These are phyloP conservation scores for Trichomonas vaginalis DNA, from an alignment of 208 protist genomes.

Conservation along the genomic window DNA sequence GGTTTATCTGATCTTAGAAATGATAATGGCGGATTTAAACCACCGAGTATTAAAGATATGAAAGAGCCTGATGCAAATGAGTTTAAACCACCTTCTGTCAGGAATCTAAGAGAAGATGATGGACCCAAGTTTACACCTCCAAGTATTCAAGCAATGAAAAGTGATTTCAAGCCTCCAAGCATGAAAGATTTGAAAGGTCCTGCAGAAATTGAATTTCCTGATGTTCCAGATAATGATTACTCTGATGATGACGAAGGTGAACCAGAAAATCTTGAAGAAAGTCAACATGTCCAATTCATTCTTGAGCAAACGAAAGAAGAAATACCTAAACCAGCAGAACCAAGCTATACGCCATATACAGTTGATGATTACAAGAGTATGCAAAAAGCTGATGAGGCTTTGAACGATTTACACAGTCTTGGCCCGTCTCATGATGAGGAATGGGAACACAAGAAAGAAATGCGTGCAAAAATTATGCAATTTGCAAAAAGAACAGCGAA, in stretches of 20 bases:
- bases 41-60: neutral
- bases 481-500: neutral
- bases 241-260: too few relatives aligned
- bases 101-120: neutral
- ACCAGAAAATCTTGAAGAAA: too few relatives aligned
- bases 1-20: neutral
- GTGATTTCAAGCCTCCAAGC: too few relatives aligned
- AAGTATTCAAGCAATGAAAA: too few relatives aligned
- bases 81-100: neutral
- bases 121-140: too few relatives aligned
- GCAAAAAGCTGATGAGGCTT: neutral
- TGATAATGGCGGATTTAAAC: neutral
- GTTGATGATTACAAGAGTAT: neutral
- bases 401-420: neutral
- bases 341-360: neutral
- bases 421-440: neutral
- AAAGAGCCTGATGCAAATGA: neutral
- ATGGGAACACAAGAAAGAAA: conserved; percentile 10
- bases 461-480: neutral
- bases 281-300: neutral
- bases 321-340: neutral
- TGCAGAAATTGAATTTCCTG: too few relatives aligned
- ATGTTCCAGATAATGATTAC: too few relatives aligned
- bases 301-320: neutral
- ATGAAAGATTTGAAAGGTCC: too few relatives aligned